Evolutionary conservation across 148 eudicot species (phyloP).

Genomic region (Spergularia marina): DNA sequence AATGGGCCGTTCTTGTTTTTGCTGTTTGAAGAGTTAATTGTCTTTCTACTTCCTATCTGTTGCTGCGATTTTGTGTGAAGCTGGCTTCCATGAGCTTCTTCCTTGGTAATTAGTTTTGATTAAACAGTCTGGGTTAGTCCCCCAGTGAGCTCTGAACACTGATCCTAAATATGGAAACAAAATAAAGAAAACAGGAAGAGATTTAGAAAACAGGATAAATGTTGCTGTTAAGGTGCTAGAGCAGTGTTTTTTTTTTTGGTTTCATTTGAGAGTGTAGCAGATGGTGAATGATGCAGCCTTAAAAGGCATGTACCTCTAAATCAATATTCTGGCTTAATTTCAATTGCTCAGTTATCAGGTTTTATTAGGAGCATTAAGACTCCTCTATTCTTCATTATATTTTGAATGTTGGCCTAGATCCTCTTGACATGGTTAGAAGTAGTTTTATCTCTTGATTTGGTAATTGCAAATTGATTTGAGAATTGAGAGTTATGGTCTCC

Average conservation of each 20-base stretch:
- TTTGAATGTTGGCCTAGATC: background rate
- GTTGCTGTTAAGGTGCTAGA: background rate
- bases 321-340: no score
- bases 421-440: background rate
- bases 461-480: background rate
- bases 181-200: background rate
- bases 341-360: no score
- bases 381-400: no score
- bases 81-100: background rate
- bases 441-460: background rate
- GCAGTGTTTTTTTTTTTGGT: no score
- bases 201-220: background rate
- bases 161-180: background rate
- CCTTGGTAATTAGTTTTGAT: background rate
- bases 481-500: background rate
- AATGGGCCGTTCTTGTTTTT: constrained; percentile 18
- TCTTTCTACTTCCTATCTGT: background rate
- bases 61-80: background rate
- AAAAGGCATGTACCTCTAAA: background rate
- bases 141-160: background rate
- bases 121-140: background rate
- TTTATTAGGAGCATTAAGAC: no score
- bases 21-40: background rate
- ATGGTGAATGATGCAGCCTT: background rate
- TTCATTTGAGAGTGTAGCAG: background rate